A percentile compares a stretch with the other conserved stretches of the same genome.
Evolutionary conservation across 106 monocot genomes (phyloP).

Genomic region (Acorus calamus): DNA sequence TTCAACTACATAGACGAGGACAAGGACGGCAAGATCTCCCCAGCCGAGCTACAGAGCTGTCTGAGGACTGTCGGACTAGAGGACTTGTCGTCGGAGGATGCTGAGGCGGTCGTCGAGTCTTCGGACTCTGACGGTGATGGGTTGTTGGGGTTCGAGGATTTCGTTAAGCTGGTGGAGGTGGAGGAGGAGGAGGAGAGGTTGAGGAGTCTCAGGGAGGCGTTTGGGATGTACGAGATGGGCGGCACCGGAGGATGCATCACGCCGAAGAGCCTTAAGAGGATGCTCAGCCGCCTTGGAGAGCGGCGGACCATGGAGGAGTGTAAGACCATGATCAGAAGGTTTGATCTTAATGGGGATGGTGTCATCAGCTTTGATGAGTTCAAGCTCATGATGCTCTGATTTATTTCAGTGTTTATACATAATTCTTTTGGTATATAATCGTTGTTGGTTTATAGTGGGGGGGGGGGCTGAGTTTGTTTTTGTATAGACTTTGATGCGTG

Average conservation of each 20-base stretch:
- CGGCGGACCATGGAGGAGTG: conserved; percentile 9
- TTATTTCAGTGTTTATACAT: too few relatives aligned
- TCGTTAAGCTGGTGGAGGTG: conserved; percentile 10
- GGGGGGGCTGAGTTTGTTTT: too few relatives aligned
- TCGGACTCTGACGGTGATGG: conserved; percentile 36
- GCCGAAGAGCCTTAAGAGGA: conserved; percentile 1
- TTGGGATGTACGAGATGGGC: conserved; percentile 26
- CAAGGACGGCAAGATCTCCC: conserved; percentile 28
- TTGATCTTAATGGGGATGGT: conserved; percentile 38
- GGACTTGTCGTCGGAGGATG: conserved; percentile 4
- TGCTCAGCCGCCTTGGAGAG: conserved; percentile 5
- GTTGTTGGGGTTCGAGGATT: conserved; percentile 21
- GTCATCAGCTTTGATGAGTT: conserved; percentile 41
- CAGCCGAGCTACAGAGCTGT: conserved; percentile 17
- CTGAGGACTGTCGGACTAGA: conserved; percentile 8
- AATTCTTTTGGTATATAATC: too few relatives aligned
- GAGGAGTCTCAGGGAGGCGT: conserved; percentile 17
- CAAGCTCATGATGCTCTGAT: conserved; percentile 16
- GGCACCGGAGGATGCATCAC: conserved; percentile 23
- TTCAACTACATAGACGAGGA: conserved; percentile 20
- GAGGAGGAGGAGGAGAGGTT: conserved; percentile 1
- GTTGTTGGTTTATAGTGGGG: too few relatives aligned
- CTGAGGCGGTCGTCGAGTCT: conserved; percentile 1
- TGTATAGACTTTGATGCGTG: too few relatives aligned
- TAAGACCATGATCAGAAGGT: conserved; percentile 19